phyloP scores from a whole-genome alignment of 768 basidiomycete genomes.

The Mycena sanguinolenta region DNA sequence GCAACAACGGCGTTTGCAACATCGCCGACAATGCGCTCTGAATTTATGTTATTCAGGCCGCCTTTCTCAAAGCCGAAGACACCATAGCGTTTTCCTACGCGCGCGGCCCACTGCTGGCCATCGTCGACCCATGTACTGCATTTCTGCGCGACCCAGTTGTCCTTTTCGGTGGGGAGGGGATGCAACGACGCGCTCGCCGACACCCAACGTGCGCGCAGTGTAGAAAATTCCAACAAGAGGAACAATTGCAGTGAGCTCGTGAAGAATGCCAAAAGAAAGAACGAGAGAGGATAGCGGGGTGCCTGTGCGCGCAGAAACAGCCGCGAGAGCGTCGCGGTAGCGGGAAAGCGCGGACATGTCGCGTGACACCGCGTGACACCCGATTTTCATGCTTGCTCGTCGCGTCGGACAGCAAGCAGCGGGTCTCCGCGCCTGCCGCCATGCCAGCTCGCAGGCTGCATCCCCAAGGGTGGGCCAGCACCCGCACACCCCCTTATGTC shows the following conservation, averaged over 20 bases:
- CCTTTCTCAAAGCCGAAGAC: constrained; percentile 82
- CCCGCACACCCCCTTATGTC: constrained; percentile 16
- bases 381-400: constrained; percentile 12
- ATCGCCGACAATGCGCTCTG: constrained; percentile 73
- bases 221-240: constrained; percentile 85
- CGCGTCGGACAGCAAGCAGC: constrained; percentile 25
- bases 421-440: constrained; percentile 2
- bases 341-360: constrained; percentile 54
- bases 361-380: neutral
- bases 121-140: constrained; percentile 79
- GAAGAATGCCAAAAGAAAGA: constrained; percentile 85
- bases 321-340: constrained; percentile 68
- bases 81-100: constrained; percentile 84
- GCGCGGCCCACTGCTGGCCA: constrained; percentile 77
- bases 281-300: constrained; percentile 82
- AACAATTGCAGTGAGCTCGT: constrained; percentile 86
- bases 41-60: constrained; percentile 40
- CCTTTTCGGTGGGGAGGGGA: constrained; percentile 37
- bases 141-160: constrained; percentile 57
- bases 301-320: constrained; percentile 77
- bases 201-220: constrained; percentile 70
- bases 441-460: neutral
- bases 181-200: constrained; percentile 75
- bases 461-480: neutral
- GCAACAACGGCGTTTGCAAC: constrained; percentile 88